Percentiles rank a stretch among this genome's conserved stretches.
phyloP scores from a whole-genome alignment of 352 stramenopile genomes.

The Phytopythium montanum region DNA sequence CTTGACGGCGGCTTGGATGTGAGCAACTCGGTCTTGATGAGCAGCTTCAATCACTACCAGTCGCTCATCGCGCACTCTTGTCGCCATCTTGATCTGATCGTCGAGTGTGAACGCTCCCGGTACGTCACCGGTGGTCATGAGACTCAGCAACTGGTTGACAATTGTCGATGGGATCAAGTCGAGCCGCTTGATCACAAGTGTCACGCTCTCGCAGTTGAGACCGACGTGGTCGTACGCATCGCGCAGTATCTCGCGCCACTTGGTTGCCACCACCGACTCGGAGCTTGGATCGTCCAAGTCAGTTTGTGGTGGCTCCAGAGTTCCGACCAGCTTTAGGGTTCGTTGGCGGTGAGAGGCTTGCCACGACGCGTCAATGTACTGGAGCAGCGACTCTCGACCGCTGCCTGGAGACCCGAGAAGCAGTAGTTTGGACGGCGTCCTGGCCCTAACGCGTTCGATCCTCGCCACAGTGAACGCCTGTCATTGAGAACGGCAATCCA shows the following conservation, averaged over 20 bases:
- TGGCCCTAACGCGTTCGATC: slow-evolving; percentile 42
- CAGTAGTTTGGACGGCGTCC: slow-evolving; percentile 32
- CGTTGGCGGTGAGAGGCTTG: slow-evolving; percentile 14
- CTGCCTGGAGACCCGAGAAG: slow-evolving; percentile 25
- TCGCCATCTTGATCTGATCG: slow-evolving; percentile 64
- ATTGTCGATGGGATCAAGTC: slow-evolving; percentile 31
- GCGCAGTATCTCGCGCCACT: slow-evolving; percentile 42
- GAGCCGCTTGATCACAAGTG: slow-evolving; percentile 48
- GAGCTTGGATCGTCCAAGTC: neutral
- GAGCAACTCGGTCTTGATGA: slow-evolving; percentile 22
- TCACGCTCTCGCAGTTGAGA: slow-evolving; percentile 49
- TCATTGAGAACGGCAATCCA: neutral
- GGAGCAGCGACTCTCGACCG: slow-evolving; percentile 35
- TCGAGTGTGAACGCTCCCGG: slow-evolving; percentile 50
- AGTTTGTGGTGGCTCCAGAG: neutral
- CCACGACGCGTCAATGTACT: slow-evolving; percentile 23
- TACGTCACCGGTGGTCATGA: slow-evolving; percentile 61
- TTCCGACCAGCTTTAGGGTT: neutral
- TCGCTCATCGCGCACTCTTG: slow-evolving; percentile 55
- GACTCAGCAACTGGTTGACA: slow-evolving; percentile 37
- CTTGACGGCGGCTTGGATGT: slow-evolving; percentile 31
- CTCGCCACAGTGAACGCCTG: slow-evolving; percentile 28
- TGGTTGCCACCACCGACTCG: neutral
- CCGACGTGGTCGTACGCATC: slow-evolving; percentile 54
- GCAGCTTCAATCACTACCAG: slow-evolving; percentile 45